phyloP scores from a whole-genome alignment of 2,329 filamentous ascomycete species.

The Trichoderma sp. region DNA sequence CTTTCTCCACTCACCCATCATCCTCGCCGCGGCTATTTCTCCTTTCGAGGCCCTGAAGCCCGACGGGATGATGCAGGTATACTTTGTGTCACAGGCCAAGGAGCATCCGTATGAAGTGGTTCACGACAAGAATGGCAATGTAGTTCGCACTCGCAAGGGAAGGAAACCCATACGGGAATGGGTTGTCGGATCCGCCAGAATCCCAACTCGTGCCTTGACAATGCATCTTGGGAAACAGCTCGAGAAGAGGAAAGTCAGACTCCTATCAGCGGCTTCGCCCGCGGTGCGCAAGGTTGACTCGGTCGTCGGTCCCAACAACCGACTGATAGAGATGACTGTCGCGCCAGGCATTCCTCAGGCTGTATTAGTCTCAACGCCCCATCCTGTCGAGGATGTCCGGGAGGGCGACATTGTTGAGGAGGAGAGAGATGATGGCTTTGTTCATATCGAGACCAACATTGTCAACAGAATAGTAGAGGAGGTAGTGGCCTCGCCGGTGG shows the following conservation, averaged over 20 bases:
- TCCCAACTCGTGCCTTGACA: constrained; percentile 18
- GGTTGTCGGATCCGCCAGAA: constrained; percentile 26
- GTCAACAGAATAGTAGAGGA: constrained; percentile 8
- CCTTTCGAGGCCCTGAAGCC: constrained; percentile 13
- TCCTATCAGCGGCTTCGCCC: constrained; percentile 17
- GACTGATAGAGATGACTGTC: constrained; percentile 24
- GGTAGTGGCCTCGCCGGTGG: not conserved
- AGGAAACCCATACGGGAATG: constrained; percentile 14
- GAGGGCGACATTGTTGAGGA: constrained; percentile 27
- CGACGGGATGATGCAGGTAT: constrained; percentile 25
- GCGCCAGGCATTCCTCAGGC: constrained; percentile 22
- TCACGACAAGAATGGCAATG: not conserved
- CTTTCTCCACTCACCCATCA: constrained; percentile 24
- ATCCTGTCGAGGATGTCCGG: constrained; percentile 15
- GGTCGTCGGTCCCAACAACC: constrained; percentile 27
- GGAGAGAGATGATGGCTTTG: constrained; percentile 20
- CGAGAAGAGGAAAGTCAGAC: constrained; percentile 18
- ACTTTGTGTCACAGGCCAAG: constrained; percentile 26
- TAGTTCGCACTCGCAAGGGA: constrained; percentile 7
- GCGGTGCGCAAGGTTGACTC: constrained; percentile 23
- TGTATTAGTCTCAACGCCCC: constrained; percentile 13
- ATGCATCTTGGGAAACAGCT: constrained; percentile 23
- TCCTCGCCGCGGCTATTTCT: constrained; percentile 18
- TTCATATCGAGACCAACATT: constrained; percentile 25
- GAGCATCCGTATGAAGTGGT: constrained; percentile 3